Percentiles rank a stretch among this genome's conserved stretches.
phyloP scores from a whole-genome alignment of 257 asterid species.

The Vinca minor region DNA sequence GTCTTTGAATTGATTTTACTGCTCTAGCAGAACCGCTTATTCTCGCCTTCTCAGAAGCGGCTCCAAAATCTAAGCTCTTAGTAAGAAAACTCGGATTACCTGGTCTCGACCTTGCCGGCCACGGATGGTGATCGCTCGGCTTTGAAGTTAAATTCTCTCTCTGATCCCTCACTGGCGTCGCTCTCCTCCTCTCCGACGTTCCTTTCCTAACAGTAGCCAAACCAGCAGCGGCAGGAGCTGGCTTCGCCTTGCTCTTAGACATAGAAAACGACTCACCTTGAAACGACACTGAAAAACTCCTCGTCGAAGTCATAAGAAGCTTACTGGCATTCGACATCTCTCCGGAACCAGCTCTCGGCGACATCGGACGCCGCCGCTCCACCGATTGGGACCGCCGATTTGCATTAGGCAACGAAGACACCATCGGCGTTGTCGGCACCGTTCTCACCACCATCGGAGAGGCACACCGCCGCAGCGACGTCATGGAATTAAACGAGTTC shows the following conservation, averaged over 20 bases:
- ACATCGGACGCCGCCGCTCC: constrained; percentile 29
- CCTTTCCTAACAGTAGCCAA: constrained; percentile 36
- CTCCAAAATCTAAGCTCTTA: constrained; percentile 61
- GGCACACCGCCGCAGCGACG: constrained; percentile 36
- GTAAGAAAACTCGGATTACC: constrained; percentile 42
- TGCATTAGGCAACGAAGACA: too few species aligned
- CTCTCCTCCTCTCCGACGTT: constrained; percentile 68
- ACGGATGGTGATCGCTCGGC: constrained; percentile 57
- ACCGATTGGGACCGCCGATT: constrained; percentile 25
- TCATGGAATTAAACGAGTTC: constrained; percentile 36
- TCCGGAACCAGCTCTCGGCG: constrained; percentile 25
- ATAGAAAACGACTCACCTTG: constrained; percentile 64
- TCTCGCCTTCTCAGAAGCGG: constrained; percentile 28
- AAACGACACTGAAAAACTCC: constrained; percentile 75
- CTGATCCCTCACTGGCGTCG: constrained; percentile 54
- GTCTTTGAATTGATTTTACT: constrained; percentile 28
- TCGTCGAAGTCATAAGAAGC: constrained; percentile 47
- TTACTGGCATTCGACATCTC: constrained; percentile 55
- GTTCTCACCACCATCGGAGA: constrained; percentile 42
- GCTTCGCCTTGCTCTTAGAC: constrained; percentile 51
- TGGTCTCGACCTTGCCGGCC: constrained; percentile 78
- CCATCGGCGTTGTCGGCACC: constrained; percentile 17
- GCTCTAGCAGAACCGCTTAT: constrained; percentile 42
- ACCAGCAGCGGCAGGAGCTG: constrained; percentile 35
- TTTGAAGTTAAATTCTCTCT: constrained; percentile 44